Evolutionary conservation across 192 early-diverging fungal species (phyloP).

Genomic region (Gamsiella multidivaricata): DNA sequence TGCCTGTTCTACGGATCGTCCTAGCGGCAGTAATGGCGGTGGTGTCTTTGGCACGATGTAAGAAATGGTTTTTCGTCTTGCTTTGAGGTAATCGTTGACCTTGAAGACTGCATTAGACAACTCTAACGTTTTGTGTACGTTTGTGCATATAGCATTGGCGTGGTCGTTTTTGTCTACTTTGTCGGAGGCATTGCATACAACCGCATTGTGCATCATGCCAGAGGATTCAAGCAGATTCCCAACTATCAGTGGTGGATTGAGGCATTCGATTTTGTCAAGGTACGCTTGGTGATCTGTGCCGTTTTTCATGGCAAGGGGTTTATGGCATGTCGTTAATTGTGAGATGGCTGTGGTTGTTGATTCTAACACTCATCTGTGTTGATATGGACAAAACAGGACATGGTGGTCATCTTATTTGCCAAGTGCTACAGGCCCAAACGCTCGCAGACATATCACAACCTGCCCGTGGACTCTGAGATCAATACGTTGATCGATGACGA

Average conservation of each 20-base stretch:
- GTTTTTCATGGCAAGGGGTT: not conserved
- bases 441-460: slow-evolving; percentile 49
- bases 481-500: slow-evolving; percentile 52
- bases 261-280: slow-evolving; percentile 55
- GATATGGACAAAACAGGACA: too few relatives aligned
- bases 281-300: slow-evolving; percentile 15
- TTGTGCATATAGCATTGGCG: slow-evolving; percentile 41
- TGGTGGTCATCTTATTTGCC: slow-evolving; percentile 35
- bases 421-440: slow-evolving; percentile 52
- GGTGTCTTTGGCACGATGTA: slow-evolving; percentile 55
- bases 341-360: too few relatives aligned
- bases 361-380: too few relatives aligned
- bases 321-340: not conserved
- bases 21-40: slow-evolving; percentile 10
- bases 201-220: slow-evolving; percentile 50
- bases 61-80: not conserved
- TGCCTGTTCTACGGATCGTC: slow-evolving; percentile 39
- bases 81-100: not conserved
- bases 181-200: slow-evolving; percentile 56
- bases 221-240: slow-evolving; percentile 53
- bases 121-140: not conserved
- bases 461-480: slow-evolving; percentile 53
- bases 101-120: too few relatives aligned
- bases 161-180: slow-evolving; percentile 50
- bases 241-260: slow-evolving; percentile 55